These are phyloP conservation scores for Phellinidium pouzarii DNA, from an alignment of 1,284 basidiomycete genomes.

Conservation along the genomic window DNA sequence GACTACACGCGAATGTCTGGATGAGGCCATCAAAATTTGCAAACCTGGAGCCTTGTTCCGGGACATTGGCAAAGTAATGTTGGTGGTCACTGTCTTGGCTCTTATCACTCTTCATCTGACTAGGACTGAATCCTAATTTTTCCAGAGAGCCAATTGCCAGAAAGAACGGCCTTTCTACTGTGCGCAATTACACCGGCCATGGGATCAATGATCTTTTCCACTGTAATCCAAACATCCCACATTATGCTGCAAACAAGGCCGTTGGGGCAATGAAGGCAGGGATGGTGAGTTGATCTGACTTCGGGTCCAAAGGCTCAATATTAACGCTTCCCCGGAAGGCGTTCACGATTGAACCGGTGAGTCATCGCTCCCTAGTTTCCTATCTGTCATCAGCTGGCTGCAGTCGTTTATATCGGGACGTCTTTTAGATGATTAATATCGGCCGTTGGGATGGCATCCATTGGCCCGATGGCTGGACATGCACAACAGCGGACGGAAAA, in stretches of 20 bases:
- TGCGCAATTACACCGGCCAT: conserved; percentile 87
- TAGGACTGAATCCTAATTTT: background rate
- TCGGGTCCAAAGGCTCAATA: background rate
- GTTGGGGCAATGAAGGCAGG: conserved; percentile 79
- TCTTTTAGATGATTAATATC: conserved; percentile 81
- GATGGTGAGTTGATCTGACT: conserved; percentile 48
- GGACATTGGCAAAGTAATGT: conserved; percentile 80
- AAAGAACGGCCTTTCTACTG: conserved; percentile 74
- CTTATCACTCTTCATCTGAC: conserved; percentile 19
- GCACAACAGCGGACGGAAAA: conserved; percentile 85
- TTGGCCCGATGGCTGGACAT: conserved; percentile 93
- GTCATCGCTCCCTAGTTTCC: conserved; percentile 25
- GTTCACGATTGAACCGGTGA: conserved; percentile 65
- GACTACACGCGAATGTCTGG: conserved; percentile 73
- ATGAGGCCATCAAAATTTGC: conserved; percentile 84
- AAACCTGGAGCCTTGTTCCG: conserved; percentile 86
- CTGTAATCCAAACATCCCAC: conserved; percentile 67
- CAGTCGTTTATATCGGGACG: conserved; percentile 12
- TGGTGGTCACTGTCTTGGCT: conserved; percentile 27
- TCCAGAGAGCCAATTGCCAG: conserved; percentile 76
- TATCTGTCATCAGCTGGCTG: conserved; percentile 20
- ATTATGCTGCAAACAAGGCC: conserved; percentile 83
- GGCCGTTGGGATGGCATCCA: conserved; percentile 71
- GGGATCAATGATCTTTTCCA: conserved; percentile 87
- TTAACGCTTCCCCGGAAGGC: conserved; percentile 21